Base-by-base conservation (phyloP, 345 rosid species). In the Firmiana major region DNA sequence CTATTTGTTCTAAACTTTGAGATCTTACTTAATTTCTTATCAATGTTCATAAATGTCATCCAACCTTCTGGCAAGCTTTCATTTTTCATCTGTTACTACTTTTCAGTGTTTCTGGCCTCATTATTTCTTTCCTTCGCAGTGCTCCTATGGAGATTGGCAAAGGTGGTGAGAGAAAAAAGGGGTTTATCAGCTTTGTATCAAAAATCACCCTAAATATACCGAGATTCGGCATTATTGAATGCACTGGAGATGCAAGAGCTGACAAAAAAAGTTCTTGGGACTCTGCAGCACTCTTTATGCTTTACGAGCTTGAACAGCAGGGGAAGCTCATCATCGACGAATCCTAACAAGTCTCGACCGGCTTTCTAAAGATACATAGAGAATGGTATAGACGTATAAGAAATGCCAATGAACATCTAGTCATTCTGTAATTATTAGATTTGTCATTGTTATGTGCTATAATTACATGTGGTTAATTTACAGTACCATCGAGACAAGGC, bases 191-290 rank as follows among this genome's bases (percentile, higher is more conserved):
- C 77, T 93, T 90, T 82, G 67, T 66, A 40, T 88, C 99, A 12
- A 89, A 71, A 31, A 73, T 88, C 69, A 74, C 83, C 11, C 45
- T 93, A 85, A 85, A 79, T 67, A 75, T 93, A 66, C 93, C 97
- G 0, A 71, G 71, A 12, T 79, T 40, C 7, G 94, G 94, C n/a
- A 53, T 40, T 36, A 78, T 90, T 40, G 81, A 82, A 79, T 88
- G 87, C 75, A 59, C 77, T 0, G 97, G 99, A 49, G 91, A 88
- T 28, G 83, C 88, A 26, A 91, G 83, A 80, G 87, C 95, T 12
- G 97, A 96, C 80, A 96, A 96, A 90, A 93, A 92, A 79, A 86
- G 92, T 57, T 91, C 98, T 0, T 89, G 38, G 0, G 99, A 93
- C 83, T 90, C 94, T 16, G 99, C 99, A 19, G 91, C 92, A 7